Conservation (phyloP, 2,329 filamentous ascomycete species). For the Lasiodiplodia theobromae region DNA sequence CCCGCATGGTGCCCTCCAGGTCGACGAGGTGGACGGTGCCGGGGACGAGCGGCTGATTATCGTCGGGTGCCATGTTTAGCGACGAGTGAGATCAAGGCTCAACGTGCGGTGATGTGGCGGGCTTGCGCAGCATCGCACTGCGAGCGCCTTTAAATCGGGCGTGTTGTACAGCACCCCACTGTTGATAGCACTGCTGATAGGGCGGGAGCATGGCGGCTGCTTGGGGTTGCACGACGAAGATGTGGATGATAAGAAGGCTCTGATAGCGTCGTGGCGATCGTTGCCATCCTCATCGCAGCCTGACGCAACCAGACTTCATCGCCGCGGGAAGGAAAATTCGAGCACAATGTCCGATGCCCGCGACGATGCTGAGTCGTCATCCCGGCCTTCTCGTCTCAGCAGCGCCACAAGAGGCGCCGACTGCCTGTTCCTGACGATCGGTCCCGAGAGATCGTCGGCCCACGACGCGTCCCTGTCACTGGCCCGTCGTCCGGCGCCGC, state of each 20-base stretch:
- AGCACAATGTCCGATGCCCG: conserved; percentile 5
- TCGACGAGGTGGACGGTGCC: conserved; percentile 55
- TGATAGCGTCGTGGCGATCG: conserved; percentile 11
- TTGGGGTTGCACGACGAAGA: conserved; percentile 6
- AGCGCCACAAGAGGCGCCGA: neutral
- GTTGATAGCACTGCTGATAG: conserved; percentile 14
- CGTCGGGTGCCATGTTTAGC: conserved; percentile 24
- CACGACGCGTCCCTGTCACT: conserved; percentile 5
- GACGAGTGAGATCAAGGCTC: neutral
- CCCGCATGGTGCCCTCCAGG: conserved; percentile 45
- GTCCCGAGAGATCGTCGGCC: conserved; percentile 15
- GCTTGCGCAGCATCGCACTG: neutral
- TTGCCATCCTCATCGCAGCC: neutral
- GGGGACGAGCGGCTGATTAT: conserved; percentile 37
- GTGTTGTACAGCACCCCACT: conserved; percentile 10
- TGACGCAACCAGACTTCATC: neutral
- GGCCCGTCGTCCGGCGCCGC: too few relatives aligned
- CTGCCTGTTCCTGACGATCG: conserved; percentile 19
- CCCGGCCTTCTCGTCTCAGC: neutral
- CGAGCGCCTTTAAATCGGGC: neutral
- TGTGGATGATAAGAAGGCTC: conserved; percentile 8
- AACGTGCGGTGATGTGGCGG: neutral
- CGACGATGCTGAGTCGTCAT: conserved; percentile 1
- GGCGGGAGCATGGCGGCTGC: neutral
- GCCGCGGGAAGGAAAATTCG: neutral